Percentiles rank a stretch among this genome's conserved stretches.
These are phyloP conservation scores for Fraxinus floribunda DNA, from an alignment of 305 asterid species.

Conservation along the genomic window DNA sequence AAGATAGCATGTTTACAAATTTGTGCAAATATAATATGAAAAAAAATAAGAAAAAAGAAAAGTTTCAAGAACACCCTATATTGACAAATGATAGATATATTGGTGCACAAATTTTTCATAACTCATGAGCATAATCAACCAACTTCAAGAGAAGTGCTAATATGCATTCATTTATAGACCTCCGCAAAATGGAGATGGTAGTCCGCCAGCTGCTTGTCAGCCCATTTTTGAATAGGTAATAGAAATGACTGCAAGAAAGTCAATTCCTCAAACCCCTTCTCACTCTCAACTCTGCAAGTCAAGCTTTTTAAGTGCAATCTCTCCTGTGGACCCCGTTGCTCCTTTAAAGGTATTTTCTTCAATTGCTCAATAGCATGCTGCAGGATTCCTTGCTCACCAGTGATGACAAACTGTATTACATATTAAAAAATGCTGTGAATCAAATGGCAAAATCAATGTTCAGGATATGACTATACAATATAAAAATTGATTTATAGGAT, in stretches of 20 bases:
- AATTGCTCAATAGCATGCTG: slow-evolving; percentile 78
- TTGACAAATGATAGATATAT: background rate
- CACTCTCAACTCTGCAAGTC: slow-evolving; percentile 73
- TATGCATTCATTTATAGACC: slow-evolving; percentile 41
- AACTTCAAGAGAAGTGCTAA: slow-evolving; percentile 13
- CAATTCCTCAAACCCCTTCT: slow-evolving; percentile 66
- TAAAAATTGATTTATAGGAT: background rate
- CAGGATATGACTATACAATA: slow-evolving; percentile 5
- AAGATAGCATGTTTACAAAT: slow-evolving; percentile 4
- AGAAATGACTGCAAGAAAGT: slow-evolving; percentile 88
- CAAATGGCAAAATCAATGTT: slow-evolving; percentile 16
- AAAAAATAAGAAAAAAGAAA: background rate
- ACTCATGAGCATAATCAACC: slow-evolving; percentile 17
- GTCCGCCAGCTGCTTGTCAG: slow-evolving; percentile 81
- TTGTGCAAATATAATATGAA: background rate
- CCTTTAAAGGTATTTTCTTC: slow-evolving; percentile 90
- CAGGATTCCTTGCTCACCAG: slow-evolving; percentile 81
- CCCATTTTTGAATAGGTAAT: slow-evolving; percentile 86
- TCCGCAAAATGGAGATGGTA: slow-evolving; percentile 82
- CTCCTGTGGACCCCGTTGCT: slow-evolving; percentile 95
- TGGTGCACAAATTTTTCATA: background rate
- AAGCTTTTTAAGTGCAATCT: slow-evolving; percentile 87
- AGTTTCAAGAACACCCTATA: background rate
- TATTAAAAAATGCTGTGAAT: slow-evolving; percentile 15
- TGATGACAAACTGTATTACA: slow-evolving; percentile 74